Percentiles rank a stretch among this genome's conserved stretches.
These are phyloP conservation scores for Chaetothyriales sp. DNA, from an alignment of 2,329 filamentous ascomycete species.

Conservation along the genomic window DNA sequence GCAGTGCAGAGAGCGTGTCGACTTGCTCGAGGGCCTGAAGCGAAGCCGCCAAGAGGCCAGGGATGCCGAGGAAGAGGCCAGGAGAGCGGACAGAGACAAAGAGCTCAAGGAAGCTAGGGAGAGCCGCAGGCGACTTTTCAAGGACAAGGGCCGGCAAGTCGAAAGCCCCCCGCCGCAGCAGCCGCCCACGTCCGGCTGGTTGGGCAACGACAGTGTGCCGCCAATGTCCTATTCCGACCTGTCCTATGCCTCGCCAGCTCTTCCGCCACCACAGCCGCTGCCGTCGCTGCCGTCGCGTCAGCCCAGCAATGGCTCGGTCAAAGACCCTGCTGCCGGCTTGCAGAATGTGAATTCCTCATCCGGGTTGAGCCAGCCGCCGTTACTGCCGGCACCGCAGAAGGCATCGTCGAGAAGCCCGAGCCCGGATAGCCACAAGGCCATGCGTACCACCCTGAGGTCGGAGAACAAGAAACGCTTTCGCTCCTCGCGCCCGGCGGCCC, in stretches of 20 bases:
- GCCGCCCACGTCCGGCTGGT: conserved; percentile 34
- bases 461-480: conserved; percentile 29
- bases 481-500: conserved; percentile 31
- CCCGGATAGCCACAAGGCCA: conserved; percentile 43
- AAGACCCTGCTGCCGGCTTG: conserved; percentile 30
- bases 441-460: conserved; percentile 41
- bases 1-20: conserved; percentile 86
- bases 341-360: conserved; percentile 20
- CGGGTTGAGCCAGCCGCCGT: conserved; percentile 21
- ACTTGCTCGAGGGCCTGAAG: conserved; percentile 67
- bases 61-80: conserved; percentile 29
- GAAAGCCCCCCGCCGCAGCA: background rate
- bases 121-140: background rate
- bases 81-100: conserved; percentile 15
- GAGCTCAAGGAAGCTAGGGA: background rate
- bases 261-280: conserved; percentile 33
- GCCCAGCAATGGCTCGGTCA: conserved; percentile 19
- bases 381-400: conserved; percentile 22
- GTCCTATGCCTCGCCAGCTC: conserved; percentile 51
- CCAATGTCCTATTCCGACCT: conserved; percentile 65
- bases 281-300: conserved; percentile 26
- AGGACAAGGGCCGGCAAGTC: background rate
- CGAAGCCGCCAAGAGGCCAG: conserved; percentile 39
- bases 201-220: conserved; percentile 69
- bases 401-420: conserved; percentile 42